Evolutionary conservation across 805 yeast species (phyloP).

Genomic region (Zygoascus tannicola): DNA sequence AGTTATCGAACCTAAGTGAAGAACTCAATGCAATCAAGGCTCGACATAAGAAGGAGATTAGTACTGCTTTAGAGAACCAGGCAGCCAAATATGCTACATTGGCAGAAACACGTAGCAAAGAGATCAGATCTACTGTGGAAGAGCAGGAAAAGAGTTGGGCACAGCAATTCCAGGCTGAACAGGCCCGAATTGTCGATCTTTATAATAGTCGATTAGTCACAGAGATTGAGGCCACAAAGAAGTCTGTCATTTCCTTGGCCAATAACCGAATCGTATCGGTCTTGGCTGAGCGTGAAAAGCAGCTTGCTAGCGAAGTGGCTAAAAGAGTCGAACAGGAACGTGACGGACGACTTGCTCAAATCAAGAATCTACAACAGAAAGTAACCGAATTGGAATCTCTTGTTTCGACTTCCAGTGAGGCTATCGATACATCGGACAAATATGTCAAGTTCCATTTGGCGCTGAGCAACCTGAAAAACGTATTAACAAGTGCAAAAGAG

Average conservation of each 20-base stretch:
- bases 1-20: constrained; percentile 17
- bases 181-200: constrained; percentile 48
- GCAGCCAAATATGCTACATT: constrained; percentile 25
- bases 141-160: constrained; percentile 48
- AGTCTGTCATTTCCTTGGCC: constrained; percentile 59
- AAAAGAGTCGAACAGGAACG: constrained; percentile 64
- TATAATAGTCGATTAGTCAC: constrained; percentile 46
- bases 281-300: constrained; percentile 58
- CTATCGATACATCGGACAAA: constrained; percentile 31
- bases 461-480: constrained; percentile 34
- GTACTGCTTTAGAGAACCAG: constrained; percentile 23
- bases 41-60: constrained; percentile 16
- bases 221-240: constrained; percentile 61
- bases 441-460: constrained; percentile 37
- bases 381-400: constrained; percentile 46
- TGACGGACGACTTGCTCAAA: constrained; percentile 62
- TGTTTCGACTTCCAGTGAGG: constrained; percentile 31
- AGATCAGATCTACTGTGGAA: constrained; percentile 25
- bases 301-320: constrained; percentile 49
- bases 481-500: constrained; percentile 33
- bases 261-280: constrained; percentile 62
- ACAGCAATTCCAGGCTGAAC: constrained; percentile 53
- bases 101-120: constrained; percentile 18
- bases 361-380: constrained; percentile 48
- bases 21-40: constrained; percentile 14